A percentile compares a stretch with the other conserved stretches of the same genome.
These are phyloP conservation scores for Neoboletus subvelutipes DNA, from an alignment of 768 basidiomycete species.

Conservation along the genomic window DNA sequence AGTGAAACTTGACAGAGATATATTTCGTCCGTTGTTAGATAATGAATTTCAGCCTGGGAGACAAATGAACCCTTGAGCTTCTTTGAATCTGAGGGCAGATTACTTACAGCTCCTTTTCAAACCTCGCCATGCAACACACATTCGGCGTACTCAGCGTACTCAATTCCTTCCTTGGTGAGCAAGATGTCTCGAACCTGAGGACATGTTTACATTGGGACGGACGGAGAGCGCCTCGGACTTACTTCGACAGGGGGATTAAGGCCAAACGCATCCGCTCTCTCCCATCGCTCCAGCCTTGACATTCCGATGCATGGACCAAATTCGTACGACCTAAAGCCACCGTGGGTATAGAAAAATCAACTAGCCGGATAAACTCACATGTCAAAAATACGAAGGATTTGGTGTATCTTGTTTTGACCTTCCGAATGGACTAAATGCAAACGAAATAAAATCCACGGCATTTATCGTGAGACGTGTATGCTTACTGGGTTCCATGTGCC, in stretches of 20 bases:
- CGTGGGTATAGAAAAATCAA: constrained; percentile 2
- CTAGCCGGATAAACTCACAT: constrained; percentile 41
- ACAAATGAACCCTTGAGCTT: neutral
- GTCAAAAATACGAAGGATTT: constrained; percentile 80
- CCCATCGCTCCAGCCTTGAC: constrained; percentile 84
- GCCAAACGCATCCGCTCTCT: constrained; percentile 76
- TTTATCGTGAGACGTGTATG: constrained; percentile 8
- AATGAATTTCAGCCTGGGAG: neutral
- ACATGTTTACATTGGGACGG: neutral
- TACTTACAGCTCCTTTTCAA: constrained; percentile 8
- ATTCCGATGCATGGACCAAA: constrained; percentile 82
- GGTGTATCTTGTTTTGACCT: constrained; percentile 59
- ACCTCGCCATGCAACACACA: constrained; percentile 57
- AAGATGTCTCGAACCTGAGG: constrained; percentile 77
- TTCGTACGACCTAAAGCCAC: constrained; percentile 58
- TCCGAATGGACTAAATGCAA: constrained; percentile 57
- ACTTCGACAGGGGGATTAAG: constrained; percentile 81
- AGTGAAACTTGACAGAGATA: neutral
- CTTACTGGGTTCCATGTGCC: constrained; percentile 52
- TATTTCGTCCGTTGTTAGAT: neutral
- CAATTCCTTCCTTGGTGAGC: constrained; percentile 60
- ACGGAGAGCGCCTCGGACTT: constrained; percentile 15
- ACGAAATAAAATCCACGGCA: constrained; percentile 1
- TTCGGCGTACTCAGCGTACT: constrained; percentile 53
- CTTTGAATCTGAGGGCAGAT: neutral